Evolutionary conservation across 73 alveolate genomes (phyloP).

Genomic region (Uronychia binucleata): DNA sequence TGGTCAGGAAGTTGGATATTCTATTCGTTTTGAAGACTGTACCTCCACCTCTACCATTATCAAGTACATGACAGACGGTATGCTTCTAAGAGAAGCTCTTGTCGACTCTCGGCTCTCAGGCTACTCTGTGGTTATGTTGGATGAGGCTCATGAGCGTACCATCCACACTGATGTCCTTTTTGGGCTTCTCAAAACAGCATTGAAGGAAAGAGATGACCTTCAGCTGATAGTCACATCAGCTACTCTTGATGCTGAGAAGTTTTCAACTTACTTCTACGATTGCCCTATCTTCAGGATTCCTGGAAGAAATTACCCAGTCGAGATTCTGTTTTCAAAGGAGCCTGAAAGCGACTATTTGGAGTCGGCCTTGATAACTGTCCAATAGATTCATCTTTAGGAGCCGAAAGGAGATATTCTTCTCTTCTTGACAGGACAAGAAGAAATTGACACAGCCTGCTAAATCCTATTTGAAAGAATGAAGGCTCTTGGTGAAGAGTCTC

Average conservation of each 20-base stretch:
- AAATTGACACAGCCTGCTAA: constrained; percentile 99
- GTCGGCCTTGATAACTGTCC: constrained; percentile 97
- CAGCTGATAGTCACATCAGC: constrained; percentile 99
- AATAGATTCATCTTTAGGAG: constrained; percentile 85
- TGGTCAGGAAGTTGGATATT: constrained; percentile 98
- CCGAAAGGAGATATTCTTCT: constrained; percentile 94
- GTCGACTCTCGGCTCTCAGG: constrained; percentile 82
- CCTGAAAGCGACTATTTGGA: constrained; percentile 99
- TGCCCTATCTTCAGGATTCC: constrained; percentile 99
- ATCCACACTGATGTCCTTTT: constrained; percentile 99
- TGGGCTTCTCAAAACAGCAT: constrained; percentile 95
- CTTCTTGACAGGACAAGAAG: constrained; percentile 99
- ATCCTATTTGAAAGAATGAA: constrained; percentile 96
- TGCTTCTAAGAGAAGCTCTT: constrained; percentile 98
- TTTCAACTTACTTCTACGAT: constrained; percentile 96
- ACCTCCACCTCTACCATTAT: constrained; percentile 96
- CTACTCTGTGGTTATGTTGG: constrained; percentile 98
- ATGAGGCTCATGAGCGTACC: constrained; percentile 99
- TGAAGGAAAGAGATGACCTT: constrained; percentile 88
- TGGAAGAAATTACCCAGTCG: constrained; percentile 98
- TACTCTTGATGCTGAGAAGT: constrained; percentile 95
- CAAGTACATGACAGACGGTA: constrained; percentile 99
- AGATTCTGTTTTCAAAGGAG: constrained; percentile 94
- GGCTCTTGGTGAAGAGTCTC: constrained; percentile 93
- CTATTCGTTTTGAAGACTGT: constrained; percentile 99